These are phyloP conservation scores for Nannochloropsis salina DNA, from an alignment of 108 stramenopile genomes.

Conservation along the genomic window DNA sequence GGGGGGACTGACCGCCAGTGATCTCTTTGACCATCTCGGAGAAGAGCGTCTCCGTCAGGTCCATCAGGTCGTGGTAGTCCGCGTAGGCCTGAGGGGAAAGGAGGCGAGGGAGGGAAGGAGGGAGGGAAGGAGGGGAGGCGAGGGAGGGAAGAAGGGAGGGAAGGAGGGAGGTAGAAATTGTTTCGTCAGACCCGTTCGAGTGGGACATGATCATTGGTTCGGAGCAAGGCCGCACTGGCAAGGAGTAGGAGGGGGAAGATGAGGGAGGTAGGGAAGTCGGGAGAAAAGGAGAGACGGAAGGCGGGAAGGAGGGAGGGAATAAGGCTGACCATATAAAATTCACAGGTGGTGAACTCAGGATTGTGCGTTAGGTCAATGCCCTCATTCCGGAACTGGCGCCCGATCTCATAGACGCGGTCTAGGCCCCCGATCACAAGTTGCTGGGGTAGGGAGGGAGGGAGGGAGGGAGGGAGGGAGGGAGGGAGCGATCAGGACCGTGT, in stretches of 20 bases:
- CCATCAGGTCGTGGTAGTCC: constrained; percentile 97
- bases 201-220: neutral
- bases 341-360: constrained; percentile 98
- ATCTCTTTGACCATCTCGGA: constrained; percentile 89
- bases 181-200: too few relatives aligned
- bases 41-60: constrained; percentile 93
- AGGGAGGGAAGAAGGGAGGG: neutral
- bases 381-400: constrained; percentile 98
- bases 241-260: neutral
- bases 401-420: constrained; percentile 98
- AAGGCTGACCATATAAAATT: constrained; percentile 68
- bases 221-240: neutral
- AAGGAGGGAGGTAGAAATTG: neutral
- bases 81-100: constrained; percentile 74
- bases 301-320: neutral
- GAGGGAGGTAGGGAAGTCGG: neutral
- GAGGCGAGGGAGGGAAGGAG: neutral
- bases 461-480: neutral
- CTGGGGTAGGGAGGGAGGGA: constrained; percentile 7
- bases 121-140: neutral
- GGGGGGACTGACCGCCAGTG: constrained; percentile 58
- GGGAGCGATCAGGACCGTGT: neutral
- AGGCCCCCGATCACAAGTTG: constrained; percentile 88
- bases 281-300: neutral
- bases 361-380: constrained; percentile 99